Base-by-base conservation (phyloP, 169 alveolate species). In the Cryptosporidium sp. region DNA sequence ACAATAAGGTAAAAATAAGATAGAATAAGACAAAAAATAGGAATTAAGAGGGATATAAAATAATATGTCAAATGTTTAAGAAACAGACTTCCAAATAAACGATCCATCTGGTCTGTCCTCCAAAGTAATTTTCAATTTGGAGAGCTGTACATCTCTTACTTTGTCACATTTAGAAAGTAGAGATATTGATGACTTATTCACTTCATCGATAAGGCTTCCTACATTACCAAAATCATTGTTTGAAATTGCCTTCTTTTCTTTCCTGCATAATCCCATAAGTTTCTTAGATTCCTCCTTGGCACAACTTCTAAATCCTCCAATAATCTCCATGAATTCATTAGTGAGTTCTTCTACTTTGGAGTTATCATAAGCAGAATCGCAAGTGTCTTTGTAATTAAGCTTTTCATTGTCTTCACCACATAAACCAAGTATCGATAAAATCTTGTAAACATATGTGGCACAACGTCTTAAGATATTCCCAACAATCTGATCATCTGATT, bases 101-200 rank as follows among this genome's bases (percentile, higher is more conserved):
- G 94, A 91, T 58, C 95, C 94, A 7, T 96, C 97, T 37, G 95
- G 95, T 62, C 96, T 92, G 86, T 98, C 99, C 91, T 98, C 99
- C 37, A 98, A 85, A 70, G 94, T 94, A 60, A 98, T 93, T 10
- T 99, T 99, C 65, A 96, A 80, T 26, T 95, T 86, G 14, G 97
- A 94, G 35, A 98, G 95, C 37, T 91, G 93, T 58, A 94, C 97
- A 94, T 98, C 99, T 73, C 99, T 94, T 53, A 98, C 85, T 70
- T 94, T 69, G 91, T 98, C 99, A 93, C 98, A 96, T 23, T 92
- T 72, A 53, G 91, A 85, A 53, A 96, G 91, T 21, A 98, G 87
- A 69, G 91, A 94, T 26, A 80, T 62, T 39, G 96, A 93, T 1
- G 92, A 75, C 42, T 69, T 85, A 65, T 92, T 84, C 23, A 95